These are phyloP conservation scores for Globisporangium viniferum DNA, from an alignment of 352 stramenopile species.

Conservation along the genomic window DNA sequence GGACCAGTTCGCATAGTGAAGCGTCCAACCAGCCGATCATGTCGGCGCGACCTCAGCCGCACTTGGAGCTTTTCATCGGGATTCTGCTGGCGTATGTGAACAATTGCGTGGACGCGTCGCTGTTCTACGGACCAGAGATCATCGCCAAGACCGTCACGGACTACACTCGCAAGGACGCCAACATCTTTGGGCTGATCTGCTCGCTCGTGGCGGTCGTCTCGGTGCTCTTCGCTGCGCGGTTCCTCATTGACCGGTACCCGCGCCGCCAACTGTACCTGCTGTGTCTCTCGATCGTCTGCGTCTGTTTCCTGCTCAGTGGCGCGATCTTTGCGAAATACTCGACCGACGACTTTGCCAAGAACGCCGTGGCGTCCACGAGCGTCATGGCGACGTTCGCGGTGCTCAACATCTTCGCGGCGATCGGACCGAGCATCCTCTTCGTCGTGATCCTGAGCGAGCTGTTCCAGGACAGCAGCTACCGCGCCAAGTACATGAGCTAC, in stretches of 20 bases:
- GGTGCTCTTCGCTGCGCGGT: conserved; percentile 62
- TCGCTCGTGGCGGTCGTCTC: conserved; percentile 63
- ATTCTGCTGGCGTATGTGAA: conserved; percentile 84
- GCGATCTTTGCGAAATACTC: conserved; percentile 69
- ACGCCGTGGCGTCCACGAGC: conserved; percentile 37
- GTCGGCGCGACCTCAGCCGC: conserved; percentile 21
- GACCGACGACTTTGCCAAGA: conserved; percentile 54
- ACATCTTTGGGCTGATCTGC: conserved; percentile 74
- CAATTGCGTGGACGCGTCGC: conserved; percentile 83
- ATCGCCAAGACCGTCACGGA: conserved; percentile 61
- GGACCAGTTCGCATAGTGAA: conserved; percentile 6
- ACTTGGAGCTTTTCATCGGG: conserved; percentile 69
- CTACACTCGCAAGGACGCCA: conserved; percentile 63
- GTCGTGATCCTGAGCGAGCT: conserved; percentile 85
- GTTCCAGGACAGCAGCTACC: conserved; percentile 80
- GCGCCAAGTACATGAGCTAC: conserved; percentile 85
- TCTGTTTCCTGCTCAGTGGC: conserved; percentile 63
- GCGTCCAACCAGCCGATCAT: background rate
- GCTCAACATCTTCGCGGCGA: conserved; percentile 72
- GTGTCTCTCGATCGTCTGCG: conserved; percentile 62
- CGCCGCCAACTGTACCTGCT: conserved; percentile 71
- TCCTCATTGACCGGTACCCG: conserved; percentile 65
- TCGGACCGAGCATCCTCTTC: conserved; percentile 78
- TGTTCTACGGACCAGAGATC: conserved; percentile 87
- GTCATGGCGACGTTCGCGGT: conserved; percentile 67